These are phyloP conservation scores for Allium fistulosum DNA, from an alignment of 106 monocot genomes.

Conservation along the genomic window DNA sequence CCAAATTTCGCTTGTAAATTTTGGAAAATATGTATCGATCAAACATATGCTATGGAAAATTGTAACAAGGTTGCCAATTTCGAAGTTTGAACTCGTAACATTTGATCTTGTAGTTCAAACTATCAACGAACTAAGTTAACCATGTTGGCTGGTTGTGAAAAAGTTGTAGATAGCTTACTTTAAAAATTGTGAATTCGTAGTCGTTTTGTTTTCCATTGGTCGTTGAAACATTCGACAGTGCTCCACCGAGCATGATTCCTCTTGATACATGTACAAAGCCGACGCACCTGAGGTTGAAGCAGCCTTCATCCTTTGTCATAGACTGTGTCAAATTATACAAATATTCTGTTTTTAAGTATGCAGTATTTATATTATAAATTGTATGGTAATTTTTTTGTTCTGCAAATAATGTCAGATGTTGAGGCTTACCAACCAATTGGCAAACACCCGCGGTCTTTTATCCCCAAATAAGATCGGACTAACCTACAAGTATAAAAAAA, in stretches of 20 bases:
- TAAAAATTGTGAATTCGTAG: not conserved
- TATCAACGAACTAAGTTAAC: too few species aligned
- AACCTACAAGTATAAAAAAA: not conserved
- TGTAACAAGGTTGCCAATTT: too few species aligned
- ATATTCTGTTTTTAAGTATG: not conserved
- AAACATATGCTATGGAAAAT: too few species aligned
- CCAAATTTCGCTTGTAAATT: too few species aligned
- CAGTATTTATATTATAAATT: not conserved
- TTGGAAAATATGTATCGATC: too few species aligned
- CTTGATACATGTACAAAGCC: slow-evolving; percentile 8
- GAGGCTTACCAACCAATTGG: slow-evolving; percentile 4
- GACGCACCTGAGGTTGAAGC: slow-evolving; percentile 9
- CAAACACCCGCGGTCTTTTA: not conserved
- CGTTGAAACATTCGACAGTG: not conserved
- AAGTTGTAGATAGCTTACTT: not conserved
- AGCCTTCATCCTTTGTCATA: not conserved
- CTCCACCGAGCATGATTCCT: not conserved
- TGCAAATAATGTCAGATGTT: too few species aligned
- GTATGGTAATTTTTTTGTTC: too few species aligned
- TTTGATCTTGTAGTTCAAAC: too few species aligned
- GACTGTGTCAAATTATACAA: slow-evolving; percentile 5
- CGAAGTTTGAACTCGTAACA: too few species aligned
- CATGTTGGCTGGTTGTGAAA: too few species aligned
- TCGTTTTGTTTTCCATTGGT: not conserved
- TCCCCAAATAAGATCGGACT: not conserved